A percentile compares a stretch with the other conserved stretches of the same genome.
Evolutionary conservation across 78 protist genomes (phyloP).

Genomic region (Polysphondylium violaceum): DNA sequence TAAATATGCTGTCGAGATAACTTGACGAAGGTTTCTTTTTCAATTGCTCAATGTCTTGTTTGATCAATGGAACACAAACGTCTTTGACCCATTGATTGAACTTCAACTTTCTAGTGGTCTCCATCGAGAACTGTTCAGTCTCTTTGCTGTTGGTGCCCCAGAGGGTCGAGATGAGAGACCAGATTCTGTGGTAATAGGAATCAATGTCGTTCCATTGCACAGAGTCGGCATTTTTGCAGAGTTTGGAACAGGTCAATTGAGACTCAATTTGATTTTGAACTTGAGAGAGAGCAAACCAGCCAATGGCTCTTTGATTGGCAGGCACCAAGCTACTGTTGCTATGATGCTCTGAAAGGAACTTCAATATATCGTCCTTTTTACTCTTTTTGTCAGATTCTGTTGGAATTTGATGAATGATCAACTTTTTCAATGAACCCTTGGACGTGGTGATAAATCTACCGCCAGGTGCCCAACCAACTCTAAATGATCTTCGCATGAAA

Average conservation of each 20-base stretch:
- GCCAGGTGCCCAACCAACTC: slow-evolving; percentile 62
- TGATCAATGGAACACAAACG: slow-evolving; percentile 20
- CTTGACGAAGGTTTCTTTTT: not conserved
- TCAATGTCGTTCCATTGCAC: not conserved
- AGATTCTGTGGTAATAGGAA: slow-evolving; percentile 25
- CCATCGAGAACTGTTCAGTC: not conserved
- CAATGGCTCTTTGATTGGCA: slow-evolving; percentile 7
- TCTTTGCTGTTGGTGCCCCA: slow-evolving; percentile 47
- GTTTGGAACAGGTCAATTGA: not conserved
- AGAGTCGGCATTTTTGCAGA: not conserved
- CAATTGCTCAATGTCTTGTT: slow-evolving; percentile 7
- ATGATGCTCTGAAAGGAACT: slow-evolving; percentile 26
- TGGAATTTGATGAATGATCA: not conserved
- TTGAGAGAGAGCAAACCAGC: slow-evolving; percentile 40
- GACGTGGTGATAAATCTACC: slow-evolving; percentile 27
- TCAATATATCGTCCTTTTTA: not conserved
- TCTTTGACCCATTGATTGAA: slow-evolving; percentile 77
- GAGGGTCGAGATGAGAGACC: slow-evolving; percentile 34
- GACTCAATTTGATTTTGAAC: slow-evolving; percentile 58
- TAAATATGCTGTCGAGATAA: slow-evolving; percentile 40
- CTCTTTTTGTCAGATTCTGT: not conserved
- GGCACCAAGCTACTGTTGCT: slow-evolving; percentile 17
- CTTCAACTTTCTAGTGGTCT: slow-evolving; percentile 43
- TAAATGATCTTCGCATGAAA: slow-evolving; percentile 68
- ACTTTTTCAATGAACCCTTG: not conserved